These are phyloP conservation scores for Vicia villosa DNA, from an alignment of 306 rosid species.

Conservation along the genomic window DNA sequence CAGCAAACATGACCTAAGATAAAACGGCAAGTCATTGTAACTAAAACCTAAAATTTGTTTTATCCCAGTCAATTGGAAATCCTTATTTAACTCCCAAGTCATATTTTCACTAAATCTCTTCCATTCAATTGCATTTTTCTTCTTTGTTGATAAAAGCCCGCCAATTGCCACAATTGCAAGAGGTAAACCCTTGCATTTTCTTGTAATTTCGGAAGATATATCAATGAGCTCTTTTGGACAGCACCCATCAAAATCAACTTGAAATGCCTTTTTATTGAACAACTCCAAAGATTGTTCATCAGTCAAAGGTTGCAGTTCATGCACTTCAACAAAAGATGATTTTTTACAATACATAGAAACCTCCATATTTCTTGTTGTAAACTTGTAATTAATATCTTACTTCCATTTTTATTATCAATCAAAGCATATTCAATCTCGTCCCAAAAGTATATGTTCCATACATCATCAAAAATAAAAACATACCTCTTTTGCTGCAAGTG, in stretches of 20 bases:
- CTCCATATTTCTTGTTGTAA: neutral
- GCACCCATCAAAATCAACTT: neutral
- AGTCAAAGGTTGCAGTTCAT: neutral
- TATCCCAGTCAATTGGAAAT: neutral
- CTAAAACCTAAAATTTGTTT: neutral
- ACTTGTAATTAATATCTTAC: neutral
- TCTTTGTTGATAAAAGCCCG: constrained; percentile 1
- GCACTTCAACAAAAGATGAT: neutral
- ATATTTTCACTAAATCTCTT: neutral
- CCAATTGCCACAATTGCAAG: neutral
- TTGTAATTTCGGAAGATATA: neutral
- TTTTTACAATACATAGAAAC: neutral
- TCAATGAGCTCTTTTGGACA: neutral
- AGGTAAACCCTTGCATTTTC: neutral
- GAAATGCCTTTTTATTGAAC: constrained; percentile 15
- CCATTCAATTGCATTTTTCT: neutral
- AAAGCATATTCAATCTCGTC: no score
- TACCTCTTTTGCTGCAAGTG: no score
- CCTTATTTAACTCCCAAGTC: neutral
- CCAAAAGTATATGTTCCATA: no score
- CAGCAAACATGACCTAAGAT: neutral
- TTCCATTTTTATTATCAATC: neutral
- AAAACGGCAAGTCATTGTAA: neutral
- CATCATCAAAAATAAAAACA: no score
- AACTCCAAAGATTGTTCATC: neutral